phyloP scores from a whole-genome alignment of 257 asterid genomes.

The Petunia axillaris region DNA sequence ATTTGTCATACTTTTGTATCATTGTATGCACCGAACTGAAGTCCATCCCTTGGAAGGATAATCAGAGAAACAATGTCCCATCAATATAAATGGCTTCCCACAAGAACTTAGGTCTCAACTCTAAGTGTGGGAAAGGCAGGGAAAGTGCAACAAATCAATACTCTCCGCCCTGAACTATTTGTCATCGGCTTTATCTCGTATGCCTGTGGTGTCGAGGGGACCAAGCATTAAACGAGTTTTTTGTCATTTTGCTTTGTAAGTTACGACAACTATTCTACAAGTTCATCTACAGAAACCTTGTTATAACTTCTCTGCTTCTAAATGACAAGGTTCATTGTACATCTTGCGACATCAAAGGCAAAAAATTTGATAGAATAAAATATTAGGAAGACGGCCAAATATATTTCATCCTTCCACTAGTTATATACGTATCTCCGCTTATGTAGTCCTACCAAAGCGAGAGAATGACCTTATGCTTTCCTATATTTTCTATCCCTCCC shows the following conservation, averaged over 20 bases:
- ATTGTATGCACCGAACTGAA: neutral
- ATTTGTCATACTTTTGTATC: neutral
- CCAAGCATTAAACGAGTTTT: neutral
- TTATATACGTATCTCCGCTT: neutral
- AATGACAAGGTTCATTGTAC: conserved; percentile 17
- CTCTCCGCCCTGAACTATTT: neutral
- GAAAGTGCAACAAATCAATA: conserved; percentile 6
- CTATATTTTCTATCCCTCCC: conserved; percentile 2
- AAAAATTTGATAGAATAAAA: neutral
- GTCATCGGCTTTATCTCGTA: conserved; percentile 2
- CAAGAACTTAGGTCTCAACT: neutral
- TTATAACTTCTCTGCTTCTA: neutral
- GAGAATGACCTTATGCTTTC: neutral
- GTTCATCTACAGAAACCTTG: neutral
- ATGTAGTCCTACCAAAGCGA: neutral
- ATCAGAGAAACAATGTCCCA: neutral
- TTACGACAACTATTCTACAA: neutral
- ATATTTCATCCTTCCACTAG: neutral
- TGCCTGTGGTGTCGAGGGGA: neutral
- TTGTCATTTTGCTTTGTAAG: neutral
- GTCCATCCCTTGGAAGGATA: conserved; percentile 16
- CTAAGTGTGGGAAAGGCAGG: conserved; percentile 8
- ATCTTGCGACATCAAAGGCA: neutral
- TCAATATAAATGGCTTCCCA: neutral
- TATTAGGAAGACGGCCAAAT: neutral